Base-by-base conservation (phyloP, 148 eudicot genomes). In the Nepenthes gracilis region DNA sequence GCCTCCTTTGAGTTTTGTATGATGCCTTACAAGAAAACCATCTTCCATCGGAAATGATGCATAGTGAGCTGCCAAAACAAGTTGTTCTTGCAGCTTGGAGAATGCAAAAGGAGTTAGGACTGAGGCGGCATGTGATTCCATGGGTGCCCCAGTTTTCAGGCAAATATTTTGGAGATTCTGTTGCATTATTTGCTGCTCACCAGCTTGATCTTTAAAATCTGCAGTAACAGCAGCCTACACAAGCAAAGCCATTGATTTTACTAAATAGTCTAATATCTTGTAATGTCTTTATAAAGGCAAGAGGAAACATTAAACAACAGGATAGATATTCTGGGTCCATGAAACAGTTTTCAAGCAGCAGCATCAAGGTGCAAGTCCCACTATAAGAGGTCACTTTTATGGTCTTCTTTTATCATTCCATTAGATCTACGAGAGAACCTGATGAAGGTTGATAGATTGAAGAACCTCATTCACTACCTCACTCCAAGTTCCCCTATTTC, bases 111-210 rank as follows among this genome's bases (percentile, higher is more conserved):
- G 97, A 13, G 96, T 92, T 9, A 92, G 85, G 57, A 88, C 63
- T 54, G 83, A 49, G 56, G 97, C 84, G 1, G 97, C 96, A 69
- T 92, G 97, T 47, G 97, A 82, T 77, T 92, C 97, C 97, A 88
- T 92, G 12, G 97, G 96, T 5, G 94, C 90, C 12, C 94, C 96
- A 4, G 97, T 92, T 76, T 85, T 92, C 47, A 92, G 71, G 83
- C 82, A 81, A 43, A 92, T 88, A 71, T 88, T 92, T 77, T 92
- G 97, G 36, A 92, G 72, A 59, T 85, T 88, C 64, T 92, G 96
- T 75, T 88, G 96, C 97, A 85, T 92, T 33, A 80, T 88, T 73
- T 81, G 97, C 51, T 88, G 97, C 63, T 88, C 97, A 53, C 97
- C 96, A 6, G 96, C 81, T 65, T 92, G 96, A 72, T 92, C 97